These are phyloP conservation scores for Boechera divaricarpa DNA, from an alignment of 345 rosid species.

Conservation along the genomic window DNA sequence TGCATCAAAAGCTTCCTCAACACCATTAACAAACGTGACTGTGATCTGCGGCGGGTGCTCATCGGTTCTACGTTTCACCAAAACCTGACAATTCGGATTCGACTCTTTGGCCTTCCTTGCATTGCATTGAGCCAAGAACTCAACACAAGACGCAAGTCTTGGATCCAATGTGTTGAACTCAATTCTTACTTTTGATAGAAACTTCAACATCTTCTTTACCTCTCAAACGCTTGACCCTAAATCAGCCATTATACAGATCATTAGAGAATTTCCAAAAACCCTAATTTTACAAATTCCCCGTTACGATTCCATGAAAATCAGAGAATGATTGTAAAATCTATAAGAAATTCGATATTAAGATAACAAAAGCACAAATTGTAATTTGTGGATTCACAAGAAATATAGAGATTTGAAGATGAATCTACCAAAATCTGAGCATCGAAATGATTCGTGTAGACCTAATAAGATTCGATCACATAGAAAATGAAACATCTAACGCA, in stretches of 20 bases:
- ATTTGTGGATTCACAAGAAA: neutral
- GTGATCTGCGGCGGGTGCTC: conserved; percentile 81
- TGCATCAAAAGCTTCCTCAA: conserved; percentile 79
- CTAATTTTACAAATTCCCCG: neutral
- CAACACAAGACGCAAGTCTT: conserved; percentile 77
- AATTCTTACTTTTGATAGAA: conserved; percentile 75
- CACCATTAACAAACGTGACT: conserved; percentile 86
- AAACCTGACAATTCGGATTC: conserved; percentile 76
- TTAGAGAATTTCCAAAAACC: neutral
- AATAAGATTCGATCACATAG: neutral
- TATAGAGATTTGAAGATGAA: neutral
- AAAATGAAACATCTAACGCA: neutral
- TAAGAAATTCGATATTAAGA: neutral
- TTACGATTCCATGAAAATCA: neutral
- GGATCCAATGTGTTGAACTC: conserved; percentile 90
- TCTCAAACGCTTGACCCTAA: neutral
- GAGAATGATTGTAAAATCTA: neutral
- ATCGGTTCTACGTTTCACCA: conserved; percentile 90
- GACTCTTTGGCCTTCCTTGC: conserved; percentile 89
- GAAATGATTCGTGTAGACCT: neutral
- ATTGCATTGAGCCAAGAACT: conserved; percentile 93
- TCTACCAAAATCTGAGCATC: neutral
- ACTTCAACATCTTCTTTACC: conserved; percentile 73
- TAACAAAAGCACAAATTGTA: neutral
- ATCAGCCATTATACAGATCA: conserved; percentile 4